Conservation (phyloP, 73 alveolate species). For the Symbiodinium pilosum region DNA sequence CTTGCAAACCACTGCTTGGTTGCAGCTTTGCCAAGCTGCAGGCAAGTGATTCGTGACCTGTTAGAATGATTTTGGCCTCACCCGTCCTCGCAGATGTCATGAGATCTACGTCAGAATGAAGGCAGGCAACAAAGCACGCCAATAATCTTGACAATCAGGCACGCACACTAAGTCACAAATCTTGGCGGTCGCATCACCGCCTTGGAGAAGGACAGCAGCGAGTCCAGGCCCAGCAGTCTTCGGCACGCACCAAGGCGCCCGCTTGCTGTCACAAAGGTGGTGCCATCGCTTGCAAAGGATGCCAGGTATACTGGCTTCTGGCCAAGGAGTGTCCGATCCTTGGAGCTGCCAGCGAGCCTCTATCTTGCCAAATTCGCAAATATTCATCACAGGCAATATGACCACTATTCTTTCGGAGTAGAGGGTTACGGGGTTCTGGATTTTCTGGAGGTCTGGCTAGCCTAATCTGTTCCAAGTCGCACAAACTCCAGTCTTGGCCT, state of each 20-base stretch:
- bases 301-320: conserved; percentile 88
- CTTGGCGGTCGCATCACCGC: conserved; percentile 94
- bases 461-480: background rate
- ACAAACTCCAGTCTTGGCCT: conserved; percentile 92
- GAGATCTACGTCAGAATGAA: too few species aligned
- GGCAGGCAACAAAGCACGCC: too few species aligned
- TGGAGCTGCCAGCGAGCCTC: background rate
- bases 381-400: too few species aligned
- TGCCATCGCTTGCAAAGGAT: conserved; percentile 82
- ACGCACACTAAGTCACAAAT: conserved; percentile 46
- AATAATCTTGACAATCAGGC: background rate
- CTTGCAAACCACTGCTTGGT: background rate
- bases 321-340: conserved; percentile 89
- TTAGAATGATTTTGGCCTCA: conserved; percentile 61
- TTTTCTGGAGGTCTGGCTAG: background rate
- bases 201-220: background rate
- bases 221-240: too few species aligned
- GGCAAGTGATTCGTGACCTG: conserved; percentile 78
- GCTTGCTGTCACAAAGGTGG: conserved; percentile 85
- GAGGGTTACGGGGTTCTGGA: too few species aligned
- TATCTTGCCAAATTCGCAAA: background rate
- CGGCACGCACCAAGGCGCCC: background rate
- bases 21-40: too few species aligned
- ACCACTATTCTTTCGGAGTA: too few species aligned
- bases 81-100: conserved; percentile 64